Base-by-base conservation (phyloP, 805 yeast genomes). In the Teunomyces aglyptinius region DNA sequence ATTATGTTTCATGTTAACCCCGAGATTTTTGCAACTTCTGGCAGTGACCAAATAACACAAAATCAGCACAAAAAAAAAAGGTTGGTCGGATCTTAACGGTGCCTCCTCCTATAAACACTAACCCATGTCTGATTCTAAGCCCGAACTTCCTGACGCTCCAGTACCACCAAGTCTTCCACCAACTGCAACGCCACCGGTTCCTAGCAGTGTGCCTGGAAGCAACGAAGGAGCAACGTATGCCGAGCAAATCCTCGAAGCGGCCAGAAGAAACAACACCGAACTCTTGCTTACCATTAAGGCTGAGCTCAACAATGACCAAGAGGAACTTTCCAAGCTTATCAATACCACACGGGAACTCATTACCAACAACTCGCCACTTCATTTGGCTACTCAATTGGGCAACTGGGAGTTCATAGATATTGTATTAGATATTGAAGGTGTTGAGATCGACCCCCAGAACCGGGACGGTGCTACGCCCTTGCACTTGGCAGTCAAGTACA, bases 401-500 rank as follows among this genome's bases (percentile, higher is more conserved):
- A 81, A 88, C 45, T 88, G 85, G 78, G 97, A 90, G 57, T 86
- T 86, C 29, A 72, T 94, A 59, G 97, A 92, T 61, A 68, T 77
- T 43, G 70, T 92, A 15, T 73, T 92, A 49, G 97, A 92, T 63
- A 83, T 85, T 45, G 96, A 88, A 49, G 96, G 94, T 2, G 90
- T 91, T 15, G 96, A 91, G 54, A 83, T 91, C 26, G 96, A 94
- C 63, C 94, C 96, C 1, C 61, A 67, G 34, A 86, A 86, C 63
- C 75, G 82, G 31, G 85, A 85, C 44, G 91, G 90, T 32, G 91
- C 88, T 53, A 89, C 97, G 1, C 97, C 99, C 11, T 76, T 94
- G 52, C 98, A 92, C 65, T 69, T 79, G 50, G 95, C 96, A 4
- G 96, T 85, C 10, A 78, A 78, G 50, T 92, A 86, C 63, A 76